Conservation (phyloP, 2,329 filamentous ascomycete genomes). For the Aureobasidium sp. region DNA sequence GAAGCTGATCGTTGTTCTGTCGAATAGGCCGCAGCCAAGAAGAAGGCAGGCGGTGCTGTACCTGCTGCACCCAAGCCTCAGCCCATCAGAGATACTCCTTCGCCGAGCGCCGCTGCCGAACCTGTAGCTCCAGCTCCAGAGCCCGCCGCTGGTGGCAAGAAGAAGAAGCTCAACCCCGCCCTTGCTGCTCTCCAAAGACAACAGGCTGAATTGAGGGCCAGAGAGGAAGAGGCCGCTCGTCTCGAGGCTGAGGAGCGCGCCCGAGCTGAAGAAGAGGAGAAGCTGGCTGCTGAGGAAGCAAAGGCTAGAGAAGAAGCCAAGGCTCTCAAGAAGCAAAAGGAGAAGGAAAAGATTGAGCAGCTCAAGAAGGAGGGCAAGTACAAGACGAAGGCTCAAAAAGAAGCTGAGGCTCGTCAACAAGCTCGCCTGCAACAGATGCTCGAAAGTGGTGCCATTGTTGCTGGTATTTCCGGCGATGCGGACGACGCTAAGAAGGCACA, state of each 20-base stretch:
- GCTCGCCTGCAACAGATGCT: constrained; percentile 80
- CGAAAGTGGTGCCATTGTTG: constrained; percentile 60
- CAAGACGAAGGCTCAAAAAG: constrained; percentile 77
- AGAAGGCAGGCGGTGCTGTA: constrained; percentile 52
- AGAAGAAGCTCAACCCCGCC: constrained; percentile 79
- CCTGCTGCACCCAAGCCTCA: constrained; percentile 47
- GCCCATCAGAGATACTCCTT: constrained; percentile 11
- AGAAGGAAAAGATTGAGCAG: constrained; percentile 80
- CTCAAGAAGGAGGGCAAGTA: constrained; percentile 84
- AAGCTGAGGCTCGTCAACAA: constrained; percentile 72
- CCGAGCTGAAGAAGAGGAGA: constrained; percentile 59
- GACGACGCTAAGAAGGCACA: constrained; percentile 72
- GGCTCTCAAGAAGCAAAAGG: constrained; percentile 73
- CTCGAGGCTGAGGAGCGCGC: constrained; percentile 57
- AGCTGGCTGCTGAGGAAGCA: constrained; percentile 62
- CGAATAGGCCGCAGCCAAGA: constrained; percentile 58
- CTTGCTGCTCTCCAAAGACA: constrained; percentile 71
- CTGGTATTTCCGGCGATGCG: constrained; percentile 51
- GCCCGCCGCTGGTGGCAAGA: constrained; percentile 57
- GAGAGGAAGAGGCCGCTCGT: constrained; percentile 57
- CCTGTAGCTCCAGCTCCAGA: constrained; percentile 48
- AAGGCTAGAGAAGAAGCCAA: constrained; percentile 63
- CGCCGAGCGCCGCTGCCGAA: constrained; percentile 1
- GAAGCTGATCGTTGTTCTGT: constrained; percentile 3
- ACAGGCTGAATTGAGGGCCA: constrained; percentile 66